Conservation (phyloP, 2,329 filamentous ascomycete genomes). For the Fusarium austroafricanum region DNA sequence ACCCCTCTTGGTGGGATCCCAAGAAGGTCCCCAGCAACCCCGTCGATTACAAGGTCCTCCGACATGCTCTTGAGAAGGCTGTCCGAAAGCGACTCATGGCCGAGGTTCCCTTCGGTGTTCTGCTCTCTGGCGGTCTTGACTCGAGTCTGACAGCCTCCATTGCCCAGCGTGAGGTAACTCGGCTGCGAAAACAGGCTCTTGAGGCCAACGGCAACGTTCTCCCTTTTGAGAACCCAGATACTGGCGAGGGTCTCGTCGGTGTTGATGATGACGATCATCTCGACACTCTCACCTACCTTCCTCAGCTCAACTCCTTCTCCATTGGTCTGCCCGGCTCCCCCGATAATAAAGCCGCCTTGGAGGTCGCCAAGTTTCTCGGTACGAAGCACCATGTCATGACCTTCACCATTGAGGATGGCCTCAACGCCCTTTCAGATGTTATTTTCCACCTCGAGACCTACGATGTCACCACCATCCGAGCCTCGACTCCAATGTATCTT, state of each 20-base stretch:
- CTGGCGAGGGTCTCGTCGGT: slow-evolving; percentile 82
- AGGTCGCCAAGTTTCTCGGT: slow-evolving; percentile 96
- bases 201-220: slow-evolving; percentile 59
- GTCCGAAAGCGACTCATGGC: slow-evolving; percentile 98
- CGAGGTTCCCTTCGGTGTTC: slow-evolving; percentile 95
- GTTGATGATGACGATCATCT: slow-evolving; percentile 94
- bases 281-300: slow-evolving; percentile 89
- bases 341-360: slow-evolving; percentile 89
- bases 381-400: slow-evolving; percentile 99
- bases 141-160: slow-evolving; percentile 96
- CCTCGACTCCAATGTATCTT: slow-evolving; percentile 98
- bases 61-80: slow-evolving; percentile 85
- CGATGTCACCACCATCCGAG: slow-evolving; percentile 98
- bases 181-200: slow-evolving; percentile 75
- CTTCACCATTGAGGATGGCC: slow-evolving; percentile 96
- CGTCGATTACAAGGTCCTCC: slow-evolving; percentile 84
- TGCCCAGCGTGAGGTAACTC: slow-evolving; percentile 89
- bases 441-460: slow-evolving; percentile 98
- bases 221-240: slow-evolving; percentile 66
- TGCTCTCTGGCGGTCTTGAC: slow-evolving; percentile 94
- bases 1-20: slow-evolving; percentile 93
- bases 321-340: slow-evolving; percentile 94
- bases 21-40: slow-evolving; percentile 81
- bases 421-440: slow-evolving; percentile 96
- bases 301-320: slow-evolving; percentile 98